Evolutionary conservation across 352 stramenopile genomes (phyloP).

Genomic region (Elongisporangium undulatum): DNA sequence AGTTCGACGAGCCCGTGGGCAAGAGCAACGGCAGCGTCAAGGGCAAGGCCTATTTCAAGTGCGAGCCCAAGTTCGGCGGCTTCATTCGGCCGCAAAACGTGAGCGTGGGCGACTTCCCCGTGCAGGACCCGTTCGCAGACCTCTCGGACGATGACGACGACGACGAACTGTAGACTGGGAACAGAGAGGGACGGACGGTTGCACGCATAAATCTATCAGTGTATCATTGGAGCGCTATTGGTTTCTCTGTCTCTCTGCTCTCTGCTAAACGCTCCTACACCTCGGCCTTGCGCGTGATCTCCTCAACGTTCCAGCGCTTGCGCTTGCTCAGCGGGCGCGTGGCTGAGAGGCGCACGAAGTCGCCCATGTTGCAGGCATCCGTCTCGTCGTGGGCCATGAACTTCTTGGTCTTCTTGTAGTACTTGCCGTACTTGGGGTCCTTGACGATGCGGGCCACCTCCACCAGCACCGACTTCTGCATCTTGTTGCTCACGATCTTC

Average conservation of each 20-base stretch:
- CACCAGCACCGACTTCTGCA: constrained; percentile 96
- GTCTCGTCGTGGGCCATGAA: constrained; percentile 98
- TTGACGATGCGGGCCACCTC: constrained; percentile 93
- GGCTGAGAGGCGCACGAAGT: constrained; percentile 72
- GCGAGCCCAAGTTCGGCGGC: constrained; percentile 86
- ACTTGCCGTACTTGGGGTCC: constrained; percentile 94
- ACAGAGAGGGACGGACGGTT: neutral
- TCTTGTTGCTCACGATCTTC: constrained; percentile 95
- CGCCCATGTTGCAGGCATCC: constrained; percentile 90
- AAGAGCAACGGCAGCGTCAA: constrained; percentile 92
- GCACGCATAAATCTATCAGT: neutral
- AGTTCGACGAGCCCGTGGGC: constrained; percentile 96
- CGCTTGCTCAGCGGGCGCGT: constrained; percentile 84
- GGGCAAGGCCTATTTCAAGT: constrained; percentile 92
- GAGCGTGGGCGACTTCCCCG: constrained; percentile 90
- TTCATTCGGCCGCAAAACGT: constrained; percentile 96
- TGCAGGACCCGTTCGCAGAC: constrained; percentile 75
- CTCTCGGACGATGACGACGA: constrained; percentile 66
- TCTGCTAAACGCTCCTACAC: constrained; percentile 36
- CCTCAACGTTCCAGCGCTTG: constrained; percentile 87
- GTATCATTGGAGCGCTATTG: constrained; percentile 1
- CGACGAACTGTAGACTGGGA: constrained; percentile 59
- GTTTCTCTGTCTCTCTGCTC: neutral
- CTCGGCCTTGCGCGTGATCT: constrained; percentile 86
- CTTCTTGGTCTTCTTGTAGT: constrained; percentile 95